Conservation (phyloP, 2,329 filamentous ascomycete genomes). For the Aschersonia sp. region DNA sequence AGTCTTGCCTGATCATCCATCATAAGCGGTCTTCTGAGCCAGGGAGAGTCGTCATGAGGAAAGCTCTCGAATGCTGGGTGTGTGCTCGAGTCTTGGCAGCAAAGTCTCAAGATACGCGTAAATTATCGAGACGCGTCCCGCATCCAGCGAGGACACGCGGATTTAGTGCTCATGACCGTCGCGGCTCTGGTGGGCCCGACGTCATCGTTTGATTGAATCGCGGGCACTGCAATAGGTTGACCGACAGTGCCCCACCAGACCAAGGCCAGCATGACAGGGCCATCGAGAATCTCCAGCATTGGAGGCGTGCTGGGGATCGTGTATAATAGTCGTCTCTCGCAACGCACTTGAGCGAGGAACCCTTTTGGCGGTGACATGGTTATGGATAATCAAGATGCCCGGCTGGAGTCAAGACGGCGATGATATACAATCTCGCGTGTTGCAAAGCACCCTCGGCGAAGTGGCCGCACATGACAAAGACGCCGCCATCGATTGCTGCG, state of each 20-base stretch:
- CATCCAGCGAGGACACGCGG: background rate
- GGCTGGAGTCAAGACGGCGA: slow-evolving; percentile 5
- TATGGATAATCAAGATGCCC: background rate
- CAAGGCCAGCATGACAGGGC: too few species aligned
- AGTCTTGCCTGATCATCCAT: slow-evolving; percentile 33
- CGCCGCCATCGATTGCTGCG: slow-evolving; percentile 39
- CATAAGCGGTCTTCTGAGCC: background rate
- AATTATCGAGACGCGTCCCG: background rate
- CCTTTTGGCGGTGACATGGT: too few species aligned
- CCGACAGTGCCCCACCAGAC: too few species aligned
- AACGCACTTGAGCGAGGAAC: too few species aligned
- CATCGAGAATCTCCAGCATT: too few species aligned
- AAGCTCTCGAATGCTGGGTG: background rate
- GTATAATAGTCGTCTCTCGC: too few species aligned
- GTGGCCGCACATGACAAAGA: slow-evolving; percentile 15
- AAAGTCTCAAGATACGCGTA: background rate
- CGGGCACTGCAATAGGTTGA: too few species aligned
- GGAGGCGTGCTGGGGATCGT: too few species aligned
- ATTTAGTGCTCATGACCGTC: background rate
- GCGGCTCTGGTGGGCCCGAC: background rate
- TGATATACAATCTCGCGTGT: slow-evolving; percentile 25
- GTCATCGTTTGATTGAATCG: background rate
- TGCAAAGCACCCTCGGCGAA: slow-evolving; percentile 30
- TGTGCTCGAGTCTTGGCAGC: background rate
- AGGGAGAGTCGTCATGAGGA: background rate